Evolutionary conservation across 192 early-diverging fungal species (phyloP), one percentile per base, ranked within the genome.

Genomic region (Coemansia sp.): DNA sequence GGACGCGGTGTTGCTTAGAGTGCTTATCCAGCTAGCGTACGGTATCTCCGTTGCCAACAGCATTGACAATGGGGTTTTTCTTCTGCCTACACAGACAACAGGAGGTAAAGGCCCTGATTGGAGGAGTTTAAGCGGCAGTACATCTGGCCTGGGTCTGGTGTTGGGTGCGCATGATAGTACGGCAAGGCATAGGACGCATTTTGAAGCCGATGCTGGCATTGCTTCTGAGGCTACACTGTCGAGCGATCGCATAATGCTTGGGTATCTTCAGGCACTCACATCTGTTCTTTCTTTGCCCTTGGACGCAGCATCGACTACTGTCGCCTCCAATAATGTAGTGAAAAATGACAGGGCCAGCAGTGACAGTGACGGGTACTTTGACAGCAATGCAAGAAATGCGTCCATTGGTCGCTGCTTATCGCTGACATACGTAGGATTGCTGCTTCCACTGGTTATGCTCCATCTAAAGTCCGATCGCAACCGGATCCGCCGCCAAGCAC

Each of bases 21-120:
- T 63, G 51, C 48, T 82, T 22, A 54, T 82, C 9, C 79, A 76
- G 71, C 60, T 76, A 52, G 50, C 73, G 16, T 82, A 76, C 22
- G 79, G 79, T 0, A 51, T 69, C 10, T 60, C 67, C 4, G 76
- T 70, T 5, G 49, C 68, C 30, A 63, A 32, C 32, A 71, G 68
- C 58, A 60, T 71, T 21, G 61, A 34, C 54, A 79, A 59, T 26
- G 62, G 53, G 1, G 56, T 70, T 67, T 58, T 49, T 21, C 47
- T 53, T 0, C 27, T 7, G 7, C 32, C 26, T 49, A 56, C 38
- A 16, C 38, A 44, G 38, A 16, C 14, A 21, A 1, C 30, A 4
- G 47, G 16, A 6, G 47, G 26, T 16, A 30, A 16, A 25, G 56
- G 56, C n/a, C 24, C 5, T 22, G 16, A 18, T 44, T 44, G 38